These are phyloP conservation scores for Aspergillus asperescens DNA, from an alignment of 495 filamentous ascomycete genomes.

Conservation along the genomic window DNA sequence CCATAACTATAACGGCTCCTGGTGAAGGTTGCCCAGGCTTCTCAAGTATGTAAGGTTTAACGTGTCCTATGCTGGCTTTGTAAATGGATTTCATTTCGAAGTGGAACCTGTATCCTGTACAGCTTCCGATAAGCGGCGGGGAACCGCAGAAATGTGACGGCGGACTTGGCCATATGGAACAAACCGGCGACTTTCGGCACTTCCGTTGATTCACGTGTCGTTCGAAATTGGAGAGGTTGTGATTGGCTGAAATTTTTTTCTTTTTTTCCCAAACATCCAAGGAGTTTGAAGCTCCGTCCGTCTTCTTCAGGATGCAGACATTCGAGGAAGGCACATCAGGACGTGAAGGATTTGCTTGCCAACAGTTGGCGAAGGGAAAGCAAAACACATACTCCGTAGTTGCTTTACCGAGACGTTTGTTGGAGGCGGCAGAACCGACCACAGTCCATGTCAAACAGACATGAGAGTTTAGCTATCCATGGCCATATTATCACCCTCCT, in stretches of 20 bases:
- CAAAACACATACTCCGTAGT: not conserved
- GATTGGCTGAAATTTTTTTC: slow-evolving; percentile 19
- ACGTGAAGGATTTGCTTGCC: not conserved
- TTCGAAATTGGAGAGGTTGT: slow-evolving; percentile 7
- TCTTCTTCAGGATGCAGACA: no score
- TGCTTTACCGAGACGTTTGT: slow-evolving; percentile 8
- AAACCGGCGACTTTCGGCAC: slow-evolving; percentile 35
- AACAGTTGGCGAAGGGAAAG: not conserved
- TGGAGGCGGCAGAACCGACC: not conserved
- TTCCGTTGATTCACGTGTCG: slow-evolving; percentile 25
- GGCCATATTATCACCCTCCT: slow-evolving; percentile 25
- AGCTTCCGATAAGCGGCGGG: slow-evolving; percentile 31
- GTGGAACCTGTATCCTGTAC: slow-evolving; percentile 21
- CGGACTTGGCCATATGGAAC: slow-evolving; percentile 13
- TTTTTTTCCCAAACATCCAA: not conserved
- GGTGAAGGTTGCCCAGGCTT: not conserved
- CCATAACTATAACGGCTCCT: not conserved
- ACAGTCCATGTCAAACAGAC: not conserved
- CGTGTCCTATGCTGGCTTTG: slow-evolving; percentile 14
- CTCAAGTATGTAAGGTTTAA: not conserved
- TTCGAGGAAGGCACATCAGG: not conserved
- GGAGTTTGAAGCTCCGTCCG: slow-evolving; percentile 14
- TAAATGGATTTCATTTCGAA: slow-evolving; percentile 24
- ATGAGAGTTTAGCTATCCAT: slow-evolving; percentile 32
- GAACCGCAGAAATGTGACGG: slow-evolving; percentile 30